phyloP scores from a whole-genome alignment of 2,329 filamentous ascomycete genomes.

The Cladosporium colombiae region DNA sequence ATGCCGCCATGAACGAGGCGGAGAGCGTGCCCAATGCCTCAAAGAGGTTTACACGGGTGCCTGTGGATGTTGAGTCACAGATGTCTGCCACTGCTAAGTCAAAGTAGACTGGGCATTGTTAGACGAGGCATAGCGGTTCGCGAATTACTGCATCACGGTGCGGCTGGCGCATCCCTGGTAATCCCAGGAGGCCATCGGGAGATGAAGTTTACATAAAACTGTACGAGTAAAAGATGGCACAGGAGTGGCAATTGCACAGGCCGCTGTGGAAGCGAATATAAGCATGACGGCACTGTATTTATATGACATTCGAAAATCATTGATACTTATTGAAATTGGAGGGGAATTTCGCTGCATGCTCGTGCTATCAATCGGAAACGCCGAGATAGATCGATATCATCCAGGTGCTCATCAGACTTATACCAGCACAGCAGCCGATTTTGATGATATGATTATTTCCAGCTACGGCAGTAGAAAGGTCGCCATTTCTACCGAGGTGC shows the following conservation, averaged over 20 bases:
- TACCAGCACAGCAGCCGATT: neutral
- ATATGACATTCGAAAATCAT: neutral
- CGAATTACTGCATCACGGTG: neutral
- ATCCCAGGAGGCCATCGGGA: neutral
- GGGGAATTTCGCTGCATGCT: neutral
- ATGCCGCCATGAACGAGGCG: slow-evolving; percentile 31
- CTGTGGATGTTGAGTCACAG: slow-evolving; percentile 1
- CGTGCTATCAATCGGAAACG: neutral
- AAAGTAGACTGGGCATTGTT: neutral
- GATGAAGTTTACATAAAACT: neutral
- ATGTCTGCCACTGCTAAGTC: neutral
- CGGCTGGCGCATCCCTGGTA: neutral
- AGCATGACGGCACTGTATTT: neutral
- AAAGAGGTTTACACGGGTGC: slow-evolving; percentile 11
- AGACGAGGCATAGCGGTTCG: neutral
- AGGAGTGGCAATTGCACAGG: neutral
- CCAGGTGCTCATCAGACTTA: neutral
- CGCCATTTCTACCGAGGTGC: neutral
- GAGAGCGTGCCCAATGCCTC: slow-evolving; percentile 25
- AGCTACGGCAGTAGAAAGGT: neutral
- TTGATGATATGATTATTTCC: neutral
- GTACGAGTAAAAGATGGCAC: neutral
- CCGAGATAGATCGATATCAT: too few species aligned
- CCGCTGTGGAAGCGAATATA: neutral
- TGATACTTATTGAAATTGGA: neutral